Evolutionary conservation across 169 alveolate species (phyloP).

Genomic region (Theileria equi): DNA sequence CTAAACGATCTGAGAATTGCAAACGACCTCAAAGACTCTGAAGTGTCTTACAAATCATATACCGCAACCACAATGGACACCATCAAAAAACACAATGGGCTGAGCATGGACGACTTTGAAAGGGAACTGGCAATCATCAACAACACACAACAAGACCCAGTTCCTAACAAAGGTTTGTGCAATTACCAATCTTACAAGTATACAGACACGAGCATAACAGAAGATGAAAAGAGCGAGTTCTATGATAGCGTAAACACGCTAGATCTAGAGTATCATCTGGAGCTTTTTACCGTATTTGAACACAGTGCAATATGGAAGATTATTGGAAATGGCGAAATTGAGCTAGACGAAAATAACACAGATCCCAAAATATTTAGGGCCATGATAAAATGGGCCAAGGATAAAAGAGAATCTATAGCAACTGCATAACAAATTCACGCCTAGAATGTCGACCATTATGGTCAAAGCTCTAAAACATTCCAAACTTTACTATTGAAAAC

Average conservation of each 20-base stretch:
- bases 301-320: constrained; percentile 74
- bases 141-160: neutral
- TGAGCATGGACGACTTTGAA: constrained; percentile 35
- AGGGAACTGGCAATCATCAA: constrained; percentile 14
- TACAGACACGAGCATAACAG: constrained; percentile 10
- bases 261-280: constrained; percentile 45
- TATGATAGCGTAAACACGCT: constrained; percentile 27
- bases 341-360: constrained; percentile 73
- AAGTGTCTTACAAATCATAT: constrained; percentile 11
- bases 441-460: neutral
- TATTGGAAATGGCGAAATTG: constrained; percentile 76
- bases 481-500: constrained; percentile 22
- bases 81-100: neutral
- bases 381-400: constrained; percentile 43
- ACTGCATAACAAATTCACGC: neutral
- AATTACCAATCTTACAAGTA: neutral
- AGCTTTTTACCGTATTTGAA: constrained; percentile 71
- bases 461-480: neutral
- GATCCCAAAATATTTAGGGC: constrained; percentile 72
- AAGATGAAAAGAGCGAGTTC: constrained; percentile 51
- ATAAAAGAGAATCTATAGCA: neutral
- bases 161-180: neutral
- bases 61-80: neutral
- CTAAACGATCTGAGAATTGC: constrained; percentile 35
- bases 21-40: constrained; percentile 36